These are phyloP conservation scores for Mytilinidion resinicola DNA, from an alignment of 495 filamentous ascomycete genomes.

Conservation along the genomic window DNA sequence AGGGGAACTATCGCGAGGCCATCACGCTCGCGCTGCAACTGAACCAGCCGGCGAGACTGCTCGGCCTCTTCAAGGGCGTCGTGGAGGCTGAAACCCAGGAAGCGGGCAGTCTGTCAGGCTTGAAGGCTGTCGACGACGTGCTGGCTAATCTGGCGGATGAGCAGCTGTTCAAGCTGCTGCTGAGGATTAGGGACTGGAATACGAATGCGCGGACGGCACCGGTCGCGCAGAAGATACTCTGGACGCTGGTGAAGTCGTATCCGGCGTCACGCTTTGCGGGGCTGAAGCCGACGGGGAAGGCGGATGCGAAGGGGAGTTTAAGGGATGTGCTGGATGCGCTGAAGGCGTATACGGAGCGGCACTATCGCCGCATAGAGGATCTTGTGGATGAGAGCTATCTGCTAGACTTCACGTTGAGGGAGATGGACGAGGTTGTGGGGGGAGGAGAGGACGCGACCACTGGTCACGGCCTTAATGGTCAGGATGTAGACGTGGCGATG, in stretches of 20 bases:
- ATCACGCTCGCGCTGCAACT: conserved; percentile 87
- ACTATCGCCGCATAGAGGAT: conserved; percentile 81
- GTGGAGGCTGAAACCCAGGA: conserved; percentile 57
- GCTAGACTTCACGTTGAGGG: conserved; percentile 80
- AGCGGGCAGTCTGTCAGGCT: conserved; percentile 58
- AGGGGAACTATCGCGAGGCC: conserved; percentile 79
- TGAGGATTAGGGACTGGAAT: conserved; percentile 88
- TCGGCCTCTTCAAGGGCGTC: conserved; percentile 74
- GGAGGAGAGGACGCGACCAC: conserved; percentile 3
- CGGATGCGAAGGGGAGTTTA: conserved; percentile 46
- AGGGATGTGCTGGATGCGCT: conserved; percentile 80
- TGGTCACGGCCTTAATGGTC: conserved; percentile 2
- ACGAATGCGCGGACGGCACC: conserved; percentile 83
- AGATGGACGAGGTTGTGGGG: conserved; percentile 76
- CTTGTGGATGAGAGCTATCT: conserved; percentile 91
- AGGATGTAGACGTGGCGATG: conserved; percentile 16
- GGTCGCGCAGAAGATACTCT: conserved; percentile 81
- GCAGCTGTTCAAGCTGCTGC: conserved; percentile 72
- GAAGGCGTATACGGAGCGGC: conserved; percentile 81
- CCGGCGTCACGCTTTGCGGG: conserved; percentile 65
- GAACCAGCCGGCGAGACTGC: conserved; percentile 82
- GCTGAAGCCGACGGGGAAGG: conserved; percentile 45
- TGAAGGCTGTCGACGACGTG: conserved; percentile 77
- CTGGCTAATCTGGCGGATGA: conserved; percentile 70
- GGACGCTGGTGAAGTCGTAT: conserved; percentile 69